phyloP scores from a whole-genome alignment of 768 basidiomycete species.

The Pulveroboletus frians region DNA sequence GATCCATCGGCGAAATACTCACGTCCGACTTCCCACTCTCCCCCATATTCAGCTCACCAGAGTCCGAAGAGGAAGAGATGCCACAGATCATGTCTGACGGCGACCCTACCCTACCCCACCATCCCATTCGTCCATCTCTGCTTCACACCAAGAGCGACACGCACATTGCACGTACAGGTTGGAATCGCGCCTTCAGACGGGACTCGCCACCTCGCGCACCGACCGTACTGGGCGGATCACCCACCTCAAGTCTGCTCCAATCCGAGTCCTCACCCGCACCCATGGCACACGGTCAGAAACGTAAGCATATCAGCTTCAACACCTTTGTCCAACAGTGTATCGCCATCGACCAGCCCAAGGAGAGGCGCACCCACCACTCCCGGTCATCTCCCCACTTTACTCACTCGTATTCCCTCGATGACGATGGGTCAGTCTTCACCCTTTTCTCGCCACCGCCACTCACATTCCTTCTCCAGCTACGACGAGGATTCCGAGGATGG shows the following conservation, averaged over 20 bases:
- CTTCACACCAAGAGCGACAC: slow-evolving; percentile 88
- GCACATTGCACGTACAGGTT: slow-evolving; percentile 57
- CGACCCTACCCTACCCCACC: slow-evolving; percentile 7
- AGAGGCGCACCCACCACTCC: slow-evolving; percentile 18
- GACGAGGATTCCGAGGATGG: slow-evolving; percentile 65
- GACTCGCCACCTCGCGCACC: slow-evolving; percentile 62
- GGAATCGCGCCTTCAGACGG: slow-evolving; percentile 46
- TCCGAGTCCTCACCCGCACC: slow-evolving; percentile 17
- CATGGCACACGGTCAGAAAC: slow-evolving; percentile 39
- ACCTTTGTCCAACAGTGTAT: slow-evolving; percentile 97
- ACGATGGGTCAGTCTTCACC: slow-evolving; percentile 53
- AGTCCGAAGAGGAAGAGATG: slow-evolving; percentile 45
- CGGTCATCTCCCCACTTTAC: slow-evolving; percentile 20
- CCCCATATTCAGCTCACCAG: slow-evolving; percentile 56
- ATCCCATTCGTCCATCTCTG: slow-evolving; percentile 47
- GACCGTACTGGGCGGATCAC: slow-evolving; percentile 1
- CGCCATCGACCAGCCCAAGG: slow-evolving; percentile 72
- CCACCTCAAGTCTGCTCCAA: slow-evolving; percentile 10
- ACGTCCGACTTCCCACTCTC: slow-evolving; percentile 63
- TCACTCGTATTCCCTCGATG: slow-evolving; percentile 35
- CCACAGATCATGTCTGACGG: slow-evolving; percentile 18
- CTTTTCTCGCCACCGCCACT: background rate
- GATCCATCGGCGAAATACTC: slow-evolving; percentile 87
- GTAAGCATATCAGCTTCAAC: slow-evolving; percentile 94
- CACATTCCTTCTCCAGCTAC: slow-evolving; percentile 39